A percentile compares a stretch with the other conserved stretches of the same genome.
Evolutionary conservation across 306 rosid genomes (phyloP).

Genomic region (Abrus pulchellus): DNA sequence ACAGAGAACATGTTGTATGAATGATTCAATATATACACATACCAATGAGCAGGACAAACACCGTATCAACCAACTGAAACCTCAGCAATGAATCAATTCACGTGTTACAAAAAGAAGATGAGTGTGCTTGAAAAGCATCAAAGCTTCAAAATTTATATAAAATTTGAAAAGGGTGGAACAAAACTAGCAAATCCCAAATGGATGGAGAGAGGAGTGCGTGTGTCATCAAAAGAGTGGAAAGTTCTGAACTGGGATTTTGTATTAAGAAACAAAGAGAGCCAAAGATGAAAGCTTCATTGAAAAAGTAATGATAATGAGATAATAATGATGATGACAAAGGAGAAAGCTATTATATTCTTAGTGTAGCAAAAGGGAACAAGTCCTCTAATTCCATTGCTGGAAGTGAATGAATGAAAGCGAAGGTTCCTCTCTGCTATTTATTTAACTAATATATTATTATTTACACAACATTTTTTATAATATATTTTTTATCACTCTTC

Average conservation of each 20-base stretch:
- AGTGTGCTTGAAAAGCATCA: conserved; percentile 33
- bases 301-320: conserved; percentile 24
- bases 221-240: not conserved
- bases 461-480: too few species aligned
- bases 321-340: conserved; percentile 34
- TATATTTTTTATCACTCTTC: too few species aligned
- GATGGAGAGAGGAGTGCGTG: not conserved
- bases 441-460: not conserved
- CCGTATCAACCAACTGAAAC: conserved; percentile 25
- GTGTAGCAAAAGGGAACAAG: conserved; percentile 28
- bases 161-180: conserved; percentile 15
- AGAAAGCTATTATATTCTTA: conserved; percentile 21
- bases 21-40: not conserved
- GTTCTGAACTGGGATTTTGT: conserved; percentile 39
- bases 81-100: conserved; percentile 29
- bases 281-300: conserved; percentile 6
- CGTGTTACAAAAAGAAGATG: conserved; percentile 8
- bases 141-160: conserved; percentile 25
- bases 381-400: conserved; percentile 49
- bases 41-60: conserved; percentile 31
- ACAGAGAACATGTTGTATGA: conserved; percentile 5
- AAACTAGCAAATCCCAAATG: conserved; percentile 1
- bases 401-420: conserved; percentile 40
- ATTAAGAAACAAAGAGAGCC: conserved; percentile 25
- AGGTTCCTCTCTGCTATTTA: conserved; percentile 29